A percentile compares a stretch with the other conserved stretches of the same genome.
phyloP scores from a whole-genome alignment of 208 protist species.

The Zelonia costaricensis region DNA sequence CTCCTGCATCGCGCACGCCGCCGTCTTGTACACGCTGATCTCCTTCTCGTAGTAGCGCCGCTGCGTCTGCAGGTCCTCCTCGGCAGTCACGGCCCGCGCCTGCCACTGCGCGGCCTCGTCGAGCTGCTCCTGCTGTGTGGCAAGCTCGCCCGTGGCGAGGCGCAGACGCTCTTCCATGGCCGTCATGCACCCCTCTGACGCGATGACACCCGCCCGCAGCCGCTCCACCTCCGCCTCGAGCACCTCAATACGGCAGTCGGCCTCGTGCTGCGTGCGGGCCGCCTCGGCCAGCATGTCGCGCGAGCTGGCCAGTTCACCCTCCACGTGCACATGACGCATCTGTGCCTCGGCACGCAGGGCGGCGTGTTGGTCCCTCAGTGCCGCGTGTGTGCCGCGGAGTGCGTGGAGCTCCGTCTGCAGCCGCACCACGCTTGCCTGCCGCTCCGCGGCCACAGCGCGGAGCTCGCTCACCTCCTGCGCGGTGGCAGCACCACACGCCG shows the following conservation, averaged over 20 bases:
- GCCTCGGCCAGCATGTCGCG: conserved; percentile 13
- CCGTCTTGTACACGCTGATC: conserved; percentile 42
- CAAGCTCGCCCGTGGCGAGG: conserved; percentile 16
- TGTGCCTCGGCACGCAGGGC: conserved; percentile 10
- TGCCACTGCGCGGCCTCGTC: conserved; percentile 21
- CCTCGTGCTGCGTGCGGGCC: background rate
- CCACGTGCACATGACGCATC: conserved; percentile 9
- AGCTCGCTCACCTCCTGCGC: conserved; percentile 3
- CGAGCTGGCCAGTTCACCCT: conserved; percentile 16
- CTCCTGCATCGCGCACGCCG: conserved; percentile 40
- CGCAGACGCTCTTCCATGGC: conserved; percentile 28
- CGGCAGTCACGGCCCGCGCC: conserved; percentile 26
- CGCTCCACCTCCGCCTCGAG: conserved; percentile 36
- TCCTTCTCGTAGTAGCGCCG: conserved; percentile 41
- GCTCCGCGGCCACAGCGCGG: background rate
- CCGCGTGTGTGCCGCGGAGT: conserved; percentile 2
- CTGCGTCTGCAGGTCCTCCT: conserved; percentile 37
- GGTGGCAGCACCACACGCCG: conserved; percentile 2
- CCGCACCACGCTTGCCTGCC: background rate
- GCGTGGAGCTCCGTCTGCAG: conserved; percentile 23
- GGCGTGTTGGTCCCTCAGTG: conserved; percentile 22
- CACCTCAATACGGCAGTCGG: conserved; percentile 21
- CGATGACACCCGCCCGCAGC: conserved; percentile 8
- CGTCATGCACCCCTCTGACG: conserved; percentile 20
- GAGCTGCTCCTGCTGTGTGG: conserved; percentile 9